These are phyloP conservation scores for Protostelium mycophagum DNA, from an alignment of 78 protist species.

Conservation along the genomic window DNA sequence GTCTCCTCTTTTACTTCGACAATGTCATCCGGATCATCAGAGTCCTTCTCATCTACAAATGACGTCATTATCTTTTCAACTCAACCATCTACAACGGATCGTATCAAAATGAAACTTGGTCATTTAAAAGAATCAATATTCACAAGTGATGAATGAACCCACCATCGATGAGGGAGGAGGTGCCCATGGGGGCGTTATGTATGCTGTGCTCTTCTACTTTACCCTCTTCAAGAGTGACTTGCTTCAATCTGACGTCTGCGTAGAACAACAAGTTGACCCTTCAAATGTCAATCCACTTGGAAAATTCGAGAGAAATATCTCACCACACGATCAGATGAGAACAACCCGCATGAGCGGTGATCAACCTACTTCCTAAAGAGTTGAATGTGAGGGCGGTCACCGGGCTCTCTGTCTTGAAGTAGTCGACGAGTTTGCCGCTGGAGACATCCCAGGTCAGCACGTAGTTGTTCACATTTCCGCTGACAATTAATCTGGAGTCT, in stretches of 20 bases:
- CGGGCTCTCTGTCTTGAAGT: conserved; percentile 32
- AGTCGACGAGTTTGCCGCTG: conserved; percentile 52
- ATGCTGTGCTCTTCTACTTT: neutral
- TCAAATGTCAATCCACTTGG: conserved; percentile 16
- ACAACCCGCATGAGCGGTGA: conserved; percentile 43
- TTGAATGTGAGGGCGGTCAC: conserved; percentile 32
- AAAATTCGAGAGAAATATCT: conserved; percentile 44
- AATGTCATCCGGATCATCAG: conserved; percentile 9
- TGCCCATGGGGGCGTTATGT: too few species aligned
- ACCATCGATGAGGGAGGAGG: too few species aligned
- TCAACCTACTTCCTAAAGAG: conserved; percentile 39
- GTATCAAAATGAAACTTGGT: too few species aligned
- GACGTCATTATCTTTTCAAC: neutral
- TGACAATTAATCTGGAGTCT: conserved; percentile 23
- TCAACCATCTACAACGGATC: too few species aligned
- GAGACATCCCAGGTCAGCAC: conserved; percentile 57
- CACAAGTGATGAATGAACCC: too few species aligned
- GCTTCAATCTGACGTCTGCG: conserved; percentile 4
- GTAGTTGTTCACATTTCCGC: conserved; percentile 12
- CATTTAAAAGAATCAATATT: too few species aligned
- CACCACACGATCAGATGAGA: conserved; percentile 48
- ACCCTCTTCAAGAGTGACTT: conserved; percentile 7
- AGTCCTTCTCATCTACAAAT: conserved; percentile 12
- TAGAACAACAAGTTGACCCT: neutral
- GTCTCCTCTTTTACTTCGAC: neutral